Conservation (phyloP, 2,329 filamentous ascomycete genomes). For the Aspergillus sp. region DNA sequence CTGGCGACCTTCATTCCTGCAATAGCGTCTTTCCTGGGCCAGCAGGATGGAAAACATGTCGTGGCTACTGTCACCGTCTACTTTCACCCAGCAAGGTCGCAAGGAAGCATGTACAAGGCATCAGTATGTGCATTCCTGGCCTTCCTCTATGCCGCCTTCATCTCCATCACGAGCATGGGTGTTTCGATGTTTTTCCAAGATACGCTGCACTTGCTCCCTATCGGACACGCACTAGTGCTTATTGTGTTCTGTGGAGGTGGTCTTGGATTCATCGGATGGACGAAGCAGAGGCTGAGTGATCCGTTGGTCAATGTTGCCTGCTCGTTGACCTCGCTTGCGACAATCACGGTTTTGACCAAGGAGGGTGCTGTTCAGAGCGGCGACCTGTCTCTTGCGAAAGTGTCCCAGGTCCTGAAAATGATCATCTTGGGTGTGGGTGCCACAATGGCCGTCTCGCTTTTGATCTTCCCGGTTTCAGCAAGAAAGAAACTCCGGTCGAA, state of each 20-base stretch:
- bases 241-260: slow-evolving; percentile 79
- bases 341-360: slow-evolving; percentile 85
- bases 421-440: slow-evolving; percentile 68
- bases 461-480: slow-evolving; percentile 73
- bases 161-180: slow-evolving; percentile 82
- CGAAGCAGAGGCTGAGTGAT: slow-evolving; percentile 70
- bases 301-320: slow-evolving; percentile 78
- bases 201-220: slow-evolving; percentile 55
- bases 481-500: slow-evolving; percentile 65
- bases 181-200: slow-evolving; percentile 72
- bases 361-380: slow-evolving; percentile 80
- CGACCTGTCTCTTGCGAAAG: slow-evolving; percentile 73
- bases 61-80: slow-evolving; percentile 92
- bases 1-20: slow-evolving; percentile 74
- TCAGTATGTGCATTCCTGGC: slow-evolving; percentile 68
- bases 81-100: slow-evolving; percentile 81
- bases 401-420: slow-evolving; percentile 76
- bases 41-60: slow-evolving; percentile 86
- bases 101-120: slow-evolving; percentile 85
- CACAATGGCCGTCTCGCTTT: slow-evolving; percentile 66
- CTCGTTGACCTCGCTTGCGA: slow-evolving; percentile 77
- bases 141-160: slow-evolving; percentile 67
- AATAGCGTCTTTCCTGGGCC: slow-evolving; percentile 66
- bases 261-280: slow-evolving; percentile 80
- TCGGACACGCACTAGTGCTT: slow-evolving; percentile 74